A percentile compares a stretch with the other conserved stretches of the same genome.
phyloP scores from a whole-genome alignment of 805 yeast genomes.

The Wickerhamiella domercqiae region DNA sequence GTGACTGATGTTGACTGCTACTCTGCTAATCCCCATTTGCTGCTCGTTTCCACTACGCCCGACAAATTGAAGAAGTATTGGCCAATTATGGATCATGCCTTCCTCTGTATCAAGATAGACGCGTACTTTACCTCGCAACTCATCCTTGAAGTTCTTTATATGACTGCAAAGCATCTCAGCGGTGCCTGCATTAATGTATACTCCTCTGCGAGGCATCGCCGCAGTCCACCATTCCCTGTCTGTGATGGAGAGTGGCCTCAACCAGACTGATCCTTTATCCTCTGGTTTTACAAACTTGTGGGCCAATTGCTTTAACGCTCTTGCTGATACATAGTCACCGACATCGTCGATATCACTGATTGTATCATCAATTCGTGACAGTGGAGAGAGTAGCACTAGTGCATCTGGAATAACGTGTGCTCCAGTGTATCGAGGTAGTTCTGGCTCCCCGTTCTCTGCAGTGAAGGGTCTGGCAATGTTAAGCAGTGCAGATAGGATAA shows the following conservation, averaged over 20 bases:
- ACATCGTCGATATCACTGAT: slow-evolving; percentile 1
- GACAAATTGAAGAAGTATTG: slow-evolving; percentile 27
- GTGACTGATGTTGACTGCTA: slow-evolving; percentile 29
- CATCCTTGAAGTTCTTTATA: slow-evolving; percentile 20
- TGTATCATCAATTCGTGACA: slow-evolving; percentile 12
- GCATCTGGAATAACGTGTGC: slow-evolving; percentile 20
- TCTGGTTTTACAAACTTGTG: slow-evolving; percentile 1
- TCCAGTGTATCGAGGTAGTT: background rate
- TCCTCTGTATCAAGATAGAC: slow-evolving; percentile 25
- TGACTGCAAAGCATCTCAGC: slow-evolving; percentile 29
- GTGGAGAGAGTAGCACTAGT: slow-evolving; percentile 24
- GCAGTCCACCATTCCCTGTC: slow-evolving; percentile 26
- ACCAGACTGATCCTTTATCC: slow-evolving; percentile 8
- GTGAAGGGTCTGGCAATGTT: slow-evolving; percentile 25
- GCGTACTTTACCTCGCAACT: slow-evolving; percentile 16
- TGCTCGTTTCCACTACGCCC: slow-evolving; percentile 32
- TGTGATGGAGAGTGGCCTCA: slow-evolving; percentile 13
- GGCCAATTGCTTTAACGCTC: slow-evolving; percentile 3
- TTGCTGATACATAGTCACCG: slow-evolving; percentile 9
- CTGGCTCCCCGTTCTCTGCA: background rate
- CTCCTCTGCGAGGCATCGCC: slow-evolving; percentile 30
- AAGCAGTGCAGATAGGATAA: slow-evolving; percentile 26
- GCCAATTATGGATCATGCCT: slow-evolving; percentile 35
- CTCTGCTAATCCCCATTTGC: slow-evolving; percentile 28
- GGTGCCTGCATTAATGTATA: slow-evolving; percentile 30